Conservation (phyloP, 2,329 filamentous ascomycete species). For the Fusarium sp. region DNA sequence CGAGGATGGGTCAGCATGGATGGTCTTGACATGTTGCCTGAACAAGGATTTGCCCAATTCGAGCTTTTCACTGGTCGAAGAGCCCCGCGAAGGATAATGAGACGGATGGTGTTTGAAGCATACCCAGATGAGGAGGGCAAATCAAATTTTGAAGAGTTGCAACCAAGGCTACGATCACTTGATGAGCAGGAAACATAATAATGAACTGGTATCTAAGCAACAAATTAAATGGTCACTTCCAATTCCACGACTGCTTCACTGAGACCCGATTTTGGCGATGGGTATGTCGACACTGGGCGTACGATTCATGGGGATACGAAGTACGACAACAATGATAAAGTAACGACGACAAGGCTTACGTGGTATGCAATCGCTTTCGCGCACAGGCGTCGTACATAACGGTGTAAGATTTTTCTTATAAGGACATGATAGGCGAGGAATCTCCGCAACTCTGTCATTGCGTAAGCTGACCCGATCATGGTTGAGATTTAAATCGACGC, state of each 20-base stretch:
- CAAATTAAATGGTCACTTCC: no score
- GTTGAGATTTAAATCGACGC: background rate
- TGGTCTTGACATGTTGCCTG: conserved; percentile 79
- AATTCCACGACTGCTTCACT: no score
- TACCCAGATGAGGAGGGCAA: conserved; percentile 59
- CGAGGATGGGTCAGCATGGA: conserved; percentile 81
- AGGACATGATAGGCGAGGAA: no score
- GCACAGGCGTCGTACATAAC: no score
- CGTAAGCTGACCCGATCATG: background rate
- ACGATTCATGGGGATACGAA: no score
- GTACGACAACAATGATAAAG: no score
- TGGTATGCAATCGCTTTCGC: no score
- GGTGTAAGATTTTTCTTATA: no score
- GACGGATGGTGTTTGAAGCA: conserved; percentile 68
- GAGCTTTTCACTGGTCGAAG: conserved; percentile 78
- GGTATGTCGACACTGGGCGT: no score
- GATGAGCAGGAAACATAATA: conserved; percentile 46
- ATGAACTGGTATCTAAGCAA: background rate
- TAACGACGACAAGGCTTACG: no score
- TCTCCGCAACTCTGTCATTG: background rate
- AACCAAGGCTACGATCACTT: conserved; percentile 48
- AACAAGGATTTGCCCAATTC: conserved; percentile 85
- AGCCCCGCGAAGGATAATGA: conserved; percentile 72
- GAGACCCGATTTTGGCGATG: no score
- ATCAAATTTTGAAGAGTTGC: conserved; percentile 56